Percentiles rank a stretch among this genome's conserved stretches.
phyloP scores from a whole-genome alignment of 352 stramenopile genomes.

The Thraustochytrium striatum region DNA sequence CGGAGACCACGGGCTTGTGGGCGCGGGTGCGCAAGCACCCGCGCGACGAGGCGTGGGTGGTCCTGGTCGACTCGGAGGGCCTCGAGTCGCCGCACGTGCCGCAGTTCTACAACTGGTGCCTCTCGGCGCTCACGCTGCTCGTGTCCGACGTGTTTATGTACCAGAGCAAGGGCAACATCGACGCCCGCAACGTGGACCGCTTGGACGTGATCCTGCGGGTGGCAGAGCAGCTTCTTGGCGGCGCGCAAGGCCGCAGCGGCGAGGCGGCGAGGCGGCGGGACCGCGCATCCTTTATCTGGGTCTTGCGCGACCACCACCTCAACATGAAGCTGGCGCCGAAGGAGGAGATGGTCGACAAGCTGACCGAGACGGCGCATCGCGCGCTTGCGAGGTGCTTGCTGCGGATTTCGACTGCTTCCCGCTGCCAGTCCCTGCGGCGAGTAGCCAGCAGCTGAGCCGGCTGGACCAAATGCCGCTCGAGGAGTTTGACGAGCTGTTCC shows the following conservation, averaged over 20 bases:
- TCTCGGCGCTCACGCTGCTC: not conserved
- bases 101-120: conserved; percentile 18
- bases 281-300: not conserved
- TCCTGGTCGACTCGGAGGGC: not conserved
- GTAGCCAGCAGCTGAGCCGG: not conserved
- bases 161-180: not conserved
- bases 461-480: not conserved
- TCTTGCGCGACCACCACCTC: not conserved
- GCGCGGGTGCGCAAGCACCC: not conserved
- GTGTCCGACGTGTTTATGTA: not conserved
- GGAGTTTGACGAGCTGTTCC: not conserved
- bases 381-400: not conserved
- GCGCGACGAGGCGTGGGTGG: not conserved
- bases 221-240: not conserved
- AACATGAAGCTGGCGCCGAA: not conserved
- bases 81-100: not conserved
- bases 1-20: not conserved
- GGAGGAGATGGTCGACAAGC: not conserved
- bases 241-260: not conserved
- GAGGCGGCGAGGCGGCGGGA: not conserved
- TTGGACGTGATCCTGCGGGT: conserved; percentile 7
- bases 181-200: conserved; percentile 8
- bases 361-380: not conserved
- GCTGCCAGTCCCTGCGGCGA: not conserved
- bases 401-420: not conserved